Evolutionary conservation across 129 eudicot genomes (phyloP), one percentile per base, ranked within the genome.

Genomic region (Rutidosis leptorrhynchoides): DNA sequence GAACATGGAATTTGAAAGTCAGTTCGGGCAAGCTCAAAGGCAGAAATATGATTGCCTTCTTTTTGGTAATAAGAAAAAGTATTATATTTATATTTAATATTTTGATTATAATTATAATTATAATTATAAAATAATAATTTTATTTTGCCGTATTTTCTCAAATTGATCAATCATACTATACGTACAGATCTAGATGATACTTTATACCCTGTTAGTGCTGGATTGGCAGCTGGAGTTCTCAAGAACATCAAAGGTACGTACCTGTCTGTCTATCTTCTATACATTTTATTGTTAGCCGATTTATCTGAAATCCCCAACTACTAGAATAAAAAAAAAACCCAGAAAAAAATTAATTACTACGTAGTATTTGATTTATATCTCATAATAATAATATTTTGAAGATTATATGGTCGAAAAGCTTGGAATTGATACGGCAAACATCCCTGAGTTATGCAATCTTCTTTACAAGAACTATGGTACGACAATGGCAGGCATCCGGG

Each of bases 401-500:
- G 98, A 75, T 69, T 92, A 85, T 35, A 88, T 92, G 96, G 82
- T 82, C 60, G 98, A 92, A 85, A 92, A 82, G 71, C 88, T 92
- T 67, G 91, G 96, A 56, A 80, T 92, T 33, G 89, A 83, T 21
- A 62, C 54, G 54, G 88, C 85, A 79, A 82, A 78, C 73, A 78
- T 92, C 43, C 58, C 65, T 2, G 91, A 88, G 15, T 58, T 92
- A 73, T 64, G 96, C 21, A 82, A 92, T 64, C 60, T 88, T 22
- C 71, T 88, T 20, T 92, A 92, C 81, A 88, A 92, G 65, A 85
- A 88, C 68, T 92, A 92, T 63, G 98, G 98, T 37, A 88, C 98
- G 27, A 92, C 98, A 60, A 81, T 92, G 91, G 96, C 96, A 16
- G 98, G 98, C 65, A 89, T 92, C 45, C 88, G 96, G 83, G 98